phyloP scores from a whole-genome alignment of 2,329 filamentous ascomycete genomes.

The Diplodia sapinea region DNA sequence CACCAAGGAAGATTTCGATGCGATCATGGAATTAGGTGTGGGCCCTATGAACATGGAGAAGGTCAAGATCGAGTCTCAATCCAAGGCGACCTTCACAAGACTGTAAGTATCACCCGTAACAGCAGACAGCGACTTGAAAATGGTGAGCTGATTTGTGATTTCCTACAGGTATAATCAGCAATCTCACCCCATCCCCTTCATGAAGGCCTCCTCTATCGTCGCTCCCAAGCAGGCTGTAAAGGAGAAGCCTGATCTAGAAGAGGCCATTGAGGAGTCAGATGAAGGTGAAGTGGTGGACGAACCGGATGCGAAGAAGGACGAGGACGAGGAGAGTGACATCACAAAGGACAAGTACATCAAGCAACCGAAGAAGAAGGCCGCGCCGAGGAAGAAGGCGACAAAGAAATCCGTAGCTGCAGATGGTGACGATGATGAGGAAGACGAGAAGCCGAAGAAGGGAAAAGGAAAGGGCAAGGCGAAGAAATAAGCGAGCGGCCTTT shows the following conservation, averaged over 20 bases:
- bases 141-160: slow-evolving; percentile 32
- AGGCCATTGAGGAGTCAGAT: slow-evolving; percentile 92
- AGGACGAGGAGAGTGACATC: slow-evolving; percentile 79
- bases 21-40: slow-evolving; percentile 87
- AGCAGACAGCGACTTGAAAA: not conserved
- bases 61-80: slow-evolving; percentile 80
- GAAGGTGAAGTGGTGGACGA: slow-evolving; percentile 57
- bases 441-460: slow-evolving; percentile 23
- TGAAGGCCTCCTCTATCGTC: slow-evolving; percentile 82
- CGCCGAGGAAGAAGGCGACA: slow-evolving; percentile 47
- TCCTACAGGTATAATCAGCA: slow-evolving; percentile 76
- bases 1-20: slow-evolving; percentile 93
- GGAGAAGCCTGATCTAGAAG: slow-evolving; percentile 91
- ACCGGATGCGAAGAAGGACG: slow-evolving; percentile 57
- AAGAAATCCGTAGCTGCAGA: slow-evolving; percentile 16
- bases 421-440: slow-evolving; percentile 16
- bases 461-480: slow-evolving; percentile 26
- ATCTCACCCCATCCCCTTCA: slow-evolving; percentile 90
- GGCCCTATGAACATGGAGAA: slow-evolving; percentile 78
- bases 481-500: slow-evolving; percentile 5
- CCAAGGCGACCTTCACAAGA: slow-evolving; percentile 88
- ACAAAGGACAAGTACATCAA: slow-evolving; percentile 98
- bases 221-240: slow-evolving; percentile 73
- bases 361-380: slow-evolving; percentile 71
- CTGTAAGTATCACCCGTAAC: slow-evolving; percentile 63